Evolutionary conservation across 1,284 basidiomycete genomes (phyloP), one percentile per base, ranked within the genome.

Genomic region (Rhodofomes roseus): DNA sequence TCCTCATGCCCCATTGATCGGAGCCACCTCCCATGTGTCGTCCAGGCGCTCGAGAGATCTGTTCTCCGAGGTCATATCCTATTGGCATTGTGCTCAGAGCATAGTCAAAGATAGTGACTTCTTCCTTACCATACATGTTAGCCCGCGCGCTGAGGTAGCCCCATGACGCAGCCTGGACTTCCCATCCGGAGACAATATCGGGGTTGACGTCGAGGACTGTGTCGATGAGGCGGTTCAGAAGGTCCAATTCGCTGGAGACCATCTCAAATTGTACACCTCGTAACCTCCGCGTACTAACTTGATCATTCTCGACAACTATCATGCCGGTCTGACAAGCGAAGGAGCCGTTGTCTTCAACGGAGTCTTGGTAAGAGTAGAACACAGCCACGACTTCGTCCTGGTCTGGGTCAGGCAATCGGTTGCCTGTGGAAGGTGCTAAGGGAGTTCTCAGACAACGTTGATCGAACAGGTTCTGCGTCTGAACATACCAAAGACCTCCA

Each of bases 131-230:
- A 63, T 88, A 86, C 11, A 76, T 73, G 61, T 73, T 72, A 31
- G 86, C 89, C 51, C 96, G 81, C n/a, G 84, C 83, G 56, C 82
- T 78, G 1, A 98, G 74, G 73, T 95, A 98, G 0, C 95, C 95
- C 96, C 96, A 99, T 1, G 92, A 95, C 0, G 84, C 79, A 18
- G 82, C 81, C 69, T 98, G 93, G 14, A 97, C 81, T 65, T 99
- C 96, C 92, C 94, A 98, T 9, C 96, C 96, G 0, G 86, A 83
- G 1, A 99, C 71, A 46, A 98, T 89, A 71, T 99, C 96, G 0
- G 96, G 96, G 73, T 99, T 95, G 68, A 92, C 78, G 0, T 87
- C 82, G 25, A 86, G 74, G 1, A 97, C 84, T 23, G 87, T 75
- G 68, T 98, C 94, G 31, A 94, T 79, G 8, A 95, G 70, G 50